Evolutionary conservation across 1,284 basidiomycete genomes (phyloP).

Genomic region (Phylloporus gajari): DNA sequence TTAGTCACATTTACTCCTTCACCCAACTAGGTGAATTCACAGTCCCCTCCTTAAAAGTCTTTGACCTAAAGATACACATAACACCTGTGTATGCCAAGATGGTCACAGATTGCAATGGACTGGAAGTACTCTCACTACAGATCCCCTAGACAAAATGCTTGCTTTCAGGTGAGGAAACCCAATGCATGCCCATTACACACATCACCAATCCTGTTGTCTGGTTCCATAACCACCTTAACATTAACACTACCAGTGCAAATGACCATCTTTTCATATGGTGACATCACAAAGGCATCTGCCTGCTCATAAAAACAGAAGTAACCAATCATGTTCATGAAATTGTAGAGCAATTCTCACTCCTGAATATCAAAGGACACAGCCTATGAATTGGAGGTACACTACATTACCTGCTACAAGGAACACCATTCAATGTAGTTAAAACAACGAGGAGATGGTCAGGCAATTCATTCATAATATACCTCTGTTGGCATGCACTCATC

Average conservation of each 20-base stretch:
- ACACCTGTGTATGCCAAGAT: too few relatives aligned
- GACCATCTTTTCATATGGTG: neutral
- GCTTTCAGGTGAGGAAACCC: too few relatives aligned
- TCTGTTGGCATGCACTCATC: neutral
- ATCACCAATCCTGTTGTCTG: neutral
- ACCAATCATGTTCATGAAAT: neutral
- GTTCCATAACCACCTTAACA: neutral
- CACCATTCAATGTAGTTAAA: constrained; percentile 5
- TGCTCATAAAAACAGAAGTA: neutral
- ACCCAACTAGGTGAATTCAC: too few relatives aligned
- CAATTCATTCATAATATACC: neutral
- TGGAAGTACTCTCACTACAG: too few relatives aligned
- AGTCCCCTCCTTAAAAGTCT: too few relatives aligned
- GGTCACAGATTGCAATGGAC: too few relatives aligned
- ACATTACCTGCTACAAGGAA: too few relatives aligned
- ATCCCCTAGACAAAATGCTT: too few relatives aligned
- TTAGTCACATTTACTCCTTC: too few relatives aligned
- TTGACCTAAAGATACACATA: too few relatives aligned
- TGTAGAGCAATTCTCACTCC: too few relatives aligned
- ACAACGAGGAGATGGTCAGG: constrained; percentile 4
- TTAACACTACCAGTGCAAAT: neutral
- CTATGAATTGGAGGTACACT: neutral
- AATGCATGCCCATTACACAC: neutral
- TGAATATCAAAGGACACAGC: constrained; percentile 1
- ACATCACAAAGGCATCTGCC: neutral